Base-by-base conservation (phyloP, 495 filamentous ascomycete species). In the Podospora sp. region DNA sequence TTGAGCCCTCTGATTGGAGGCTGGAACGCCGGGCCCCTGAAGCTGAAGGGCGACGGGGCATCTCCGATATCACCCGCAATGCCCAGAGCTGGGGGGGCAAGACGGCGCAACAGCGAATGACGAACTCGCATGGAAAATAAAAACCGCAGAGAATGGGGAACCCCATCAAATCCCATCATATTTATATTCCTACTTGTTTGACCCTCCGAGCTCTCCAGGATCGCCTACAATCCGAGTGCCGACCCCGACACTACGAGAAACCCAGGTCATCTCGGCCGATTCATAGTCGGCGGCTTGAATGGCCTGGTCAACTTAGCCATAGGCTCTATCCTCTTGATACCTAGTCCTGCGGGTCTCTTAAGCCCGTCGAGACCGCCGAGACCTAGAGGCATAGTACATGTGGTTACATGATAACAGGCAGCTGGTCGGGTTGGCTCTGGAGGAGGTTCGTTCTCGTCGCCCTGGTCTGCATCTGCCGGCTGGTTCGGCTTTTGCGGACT, bases 201-300 rank as follows among this genome's bases (percentile, higher is more conserved):
- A n/a, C n/a, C n/a, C n/a, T n/a, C n/a, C n/a, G n/a, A n/a, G n/a
- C n/a, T n/a, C n/a, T n/a, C n/a, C n/a, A n/a, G n/a, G n/a, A n/a
- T n/a, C n/a, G n/a, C n/a, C n/a, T n/a, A n/a, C n/a, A n/a, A n/a
- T 33, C 4, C 29, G 29, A 33, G 29, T 3, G 29, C 29, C 29
- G 29, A 33, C 8, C 29, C n/a, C 8, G 29, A 33, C 4, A 33
- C 4, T 8, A 3, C 29, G 29, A 33, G 29, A 33, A 33, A 33
- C 8, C 52, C 0, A 11, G 1, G 14, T 63, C 29, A 65, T 11
- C 29, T 6, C 49, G 64, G 24, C 60, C 77, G 75, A 60, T 75
- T 82, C 0, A 83, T 78, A 9, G 79, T 82, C 68, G 82, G 68
- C 21, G 79, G 79, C 73, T 82, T 83, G 63, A 83, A 84, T 40